A percentile compares a stretch with the other conserved stretches of the same genome.
phyloP scores from a whole-genome alignment of 2,329 filamentous ascomycete genomes.

The Epichloe festucae region DNA sequence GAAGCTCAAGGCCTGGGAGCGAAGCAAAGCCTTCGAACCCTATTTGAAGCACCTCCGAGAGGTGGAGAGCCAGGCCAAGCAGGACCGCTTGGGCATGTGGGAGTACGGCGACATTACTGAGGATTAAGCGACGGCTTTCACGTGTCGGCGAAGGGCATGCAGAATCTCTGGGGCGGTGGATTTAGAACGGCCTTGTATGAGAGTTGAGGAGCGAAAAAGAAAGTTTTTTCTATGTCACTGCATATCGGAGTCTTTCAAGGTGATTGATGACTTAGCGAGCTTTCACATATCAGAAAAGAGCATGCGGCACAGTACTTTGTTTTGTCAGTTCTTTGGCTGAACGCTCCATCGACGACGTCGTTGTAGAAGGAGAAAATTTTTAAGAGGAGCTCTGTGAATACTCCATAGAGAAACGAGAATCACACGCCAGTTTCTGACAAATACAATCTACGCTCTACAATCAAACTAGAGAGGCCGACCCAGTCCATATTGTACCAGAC shows the following conservation, averaged over 20 bases:
- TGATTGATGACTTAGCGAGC: not conserved
- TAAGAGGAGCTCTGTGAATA: too few species aligned
- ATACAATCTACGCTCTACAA: too few species aligned
- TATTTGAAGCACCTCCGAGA: slow-evolving; percentile 60
- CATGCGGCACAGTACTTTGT: not conserved
- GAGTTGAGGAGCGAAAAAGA: not conserved
- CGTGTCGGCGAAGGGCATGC: not conserved
- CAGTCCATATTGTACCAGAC: too few species aligned
- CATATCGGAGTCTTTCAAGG: slow-evolving; percentile 1
- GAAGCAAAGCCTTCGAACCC: slow-evolving; percentile 52
- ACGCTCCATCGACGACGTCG: too few species aligned
- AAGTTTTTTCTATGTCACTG: not conserved
- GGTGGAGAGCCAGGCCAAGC: slow-evolving; percentile 67
- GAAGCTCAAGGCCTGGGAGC: slow-evolving; percentile 88
- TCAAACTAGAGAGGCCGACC: too few species aligned
- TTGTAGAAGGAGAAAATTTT: too few species aligned
- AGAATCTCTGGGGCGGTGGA: not conserved
- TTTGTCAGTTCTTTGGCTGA: too few species aligned
- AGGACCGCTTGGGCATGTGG: slow-evolving; percentile 78
- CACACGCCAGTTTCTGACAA: too few species aligned
- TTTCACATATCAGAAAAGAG: slow-evolving; percentile 2
- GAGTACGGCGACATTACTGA: slow-evolving; percentile 96
- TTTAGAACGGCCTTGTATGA: not conserved
- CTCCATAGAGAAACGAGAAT: too few species aligned
- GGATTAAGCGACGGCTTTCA: slow-evolving; percentile 40